Conservation (phyloP, 208 protist genomes). For the Wallacemonas collosoma region DNA sequence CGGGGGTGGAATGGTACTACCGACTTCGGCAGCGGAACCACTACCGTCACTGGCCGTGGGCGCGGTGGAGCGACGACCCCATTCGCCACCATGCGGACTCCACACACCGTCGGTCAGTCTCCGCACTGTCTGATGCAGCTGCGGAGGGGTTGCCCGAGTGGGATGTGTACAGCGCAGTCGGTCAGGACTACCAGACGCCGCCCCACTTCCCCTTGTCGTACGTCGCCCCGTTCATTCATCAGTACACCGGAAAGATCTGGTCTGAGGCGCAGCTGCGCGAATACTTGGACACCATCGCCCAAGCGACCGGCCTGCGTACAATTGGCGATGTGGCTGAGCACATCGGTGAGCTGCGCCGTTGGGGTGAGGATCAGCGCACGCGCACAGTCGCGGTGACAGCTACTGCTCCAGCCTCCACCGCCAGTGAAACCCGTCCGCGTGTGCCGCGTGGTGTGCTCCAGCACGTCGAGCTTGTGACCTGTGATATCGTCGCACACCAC, state of each 20-base stretch:
- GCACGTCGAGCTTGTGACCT: slow-evolving; percentile 59
- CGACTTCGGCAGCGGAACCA: slow-evolving; percentile 58
- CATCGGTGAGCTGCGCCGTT: slow-evolving; percentile 24
- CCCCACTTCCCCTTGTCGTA: slow-evolving; percentile 73
- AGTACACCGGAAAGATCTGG: slow-evolving; percentile 71
- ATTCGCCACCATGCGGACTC: slow-evolving; percentile 59
- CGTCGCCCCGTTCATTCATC: slow-evolving; percentile 73
- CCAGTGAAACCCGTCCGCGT: slow-evolving; percentile 17
- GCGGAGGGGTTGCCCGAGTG: slow-evolving; percentile 72
- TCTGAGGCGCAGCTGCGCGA: slow-evolving; percentile 36
- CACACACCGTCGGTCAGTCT: slow-evolving; percentile 52
- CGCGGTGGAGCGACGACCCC: slow-evolving; percentile 72
- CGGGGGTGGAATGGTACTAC: slow-evolving; percentile 81
- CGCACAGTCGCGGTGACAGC: not conserved
- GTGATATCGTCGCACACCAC: slow-evolving; percentile 65
- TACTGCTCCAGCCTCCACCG: slow-evolving; percentile 20
- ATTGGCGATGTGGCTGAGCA: slow-evolving; percentile 46
- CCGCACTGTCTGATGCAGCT: slow-evolving; percentile 24
- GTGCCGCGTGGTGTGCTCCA: slow-evolving; percentile 59
- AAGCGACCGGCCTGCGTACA: slow-evolving; percentile 41
- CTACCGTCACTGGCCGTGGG: slow-evolving; percentile 83
- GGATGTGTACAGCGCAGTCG: slow-evolving; percentile 78
- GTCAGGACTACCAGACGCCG: slow-evolving; percentile 63
- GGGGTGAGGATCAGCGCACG: slow-evolving; percentile 22
- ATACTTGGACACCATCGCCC: slow-evolving; percentile 54